Base-by-base conservation (phyloP, 2,329 filamentous ascomycete species). In the Pseudogymnoascus verrucosus region DNA sequence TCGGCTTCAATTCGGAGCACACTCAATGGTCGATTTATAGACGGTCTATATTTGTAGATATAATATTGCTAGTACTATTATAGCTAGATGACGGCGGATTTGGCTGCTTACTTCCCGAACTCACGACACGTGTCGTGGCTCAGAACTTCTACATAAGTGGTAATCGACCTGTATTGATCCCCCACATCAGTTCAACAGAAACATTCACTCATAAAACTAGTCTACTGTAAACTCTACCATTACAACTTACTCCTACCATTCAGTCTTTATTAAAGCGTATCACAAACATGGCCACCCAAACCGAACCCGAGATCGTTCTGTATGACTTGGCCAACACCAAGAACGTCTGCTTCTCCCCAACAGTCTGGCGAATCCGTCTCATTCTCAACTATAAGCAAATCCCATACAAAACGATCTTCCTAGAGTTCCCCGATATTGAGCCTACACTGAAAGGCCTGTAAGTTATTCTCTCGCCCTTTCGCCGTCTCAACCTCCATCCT, bases 361-460 rank as follows among this genome's bases (percentile, higher is more conserved):
- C 67, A 39, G 75, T 76, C 63, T 78, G 76, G 76, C 74, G 76
- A 60, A 77, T 77, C 66, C 76, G 77, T 63, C 69, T 79, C 19
- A 74, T 78, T 71, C 76, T 79, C 16, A 78, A 78, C 66, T 78
- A 78, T 62, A 78, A 78, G 68, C 59, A 70, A 1, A 74, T 79
- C 28, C 71, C 76, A 16, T 78, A 78, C 67, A 71, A 60, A 42
- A 78, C 76, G 6, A 60, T 77, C 62, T 79, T 78, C 61, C 72
- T 79, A 28, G 76, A 78, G 63, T 77, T 78, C 62, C 75, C 73
- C 1, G 76, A 79, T 57, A 78, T 79, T 65, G 75, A 76, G 65
- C 72, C 74, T 2, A 77, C 75, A 2, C 67, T 78, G n/a, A 75
- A 76, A 70, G 71, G 59, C 28, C 70, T 77, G 76, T 78, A 59